Percentiles rank a stretch among this genome's conserved stretches.
Evolutionary conservation across 2,329 filamentous ascomycete species (phyloP).

Genomic region (Fusarium temperatum): DNA sequence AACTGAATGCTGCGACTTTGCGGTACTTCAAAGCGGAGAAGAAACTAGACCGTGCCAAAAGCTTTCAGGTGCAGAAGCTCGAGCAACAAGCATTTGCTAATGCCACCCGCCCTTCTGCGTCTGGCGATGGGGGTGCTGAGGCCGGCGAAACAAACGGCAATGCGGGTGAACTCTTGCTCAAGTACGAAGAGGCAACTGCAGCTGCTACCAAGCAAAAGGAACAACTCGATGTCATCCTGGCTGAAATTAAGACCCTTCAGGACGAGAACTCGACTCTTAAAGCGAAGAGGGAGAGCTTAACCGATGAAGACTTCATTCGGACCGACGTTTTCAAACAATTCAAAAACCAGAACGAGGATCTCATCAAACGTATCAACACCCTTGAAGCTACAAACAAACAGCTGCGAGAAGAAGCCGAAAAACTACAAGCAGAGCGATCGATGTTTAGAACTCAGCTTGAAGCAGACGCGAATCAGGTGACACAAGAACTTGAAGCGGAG

Average conservation of each 20-base stretch:
- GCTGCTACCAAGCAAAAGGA: conserved; percentile 85
- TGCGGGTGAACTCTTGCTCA: conserved; percentile 74
- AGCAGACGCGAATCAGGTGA: conserved; percentile 76
- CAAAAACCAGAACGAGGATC: conserved; percentile 89
- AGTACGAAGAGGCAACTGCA: conserved; percentile 80
- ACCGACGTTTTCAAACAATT: conserved; percentile 94
- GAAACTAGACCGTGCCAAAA: conserved; percentile 89
- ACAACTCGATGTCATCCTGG: conserved; percentile 81
- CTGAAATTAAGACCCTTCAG: conserved; percentile 77
- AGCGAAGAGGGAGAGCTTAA: conserved; percentile 72
- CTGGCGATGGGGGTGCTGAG: conserved; percentile 59
- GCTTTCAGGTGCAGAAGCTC: conserved; percentile 87
- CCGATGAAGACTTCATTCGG: conserved; percentile 92
- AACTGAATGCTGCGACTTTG: conserved; percentile 86
- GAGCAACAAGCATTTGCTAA: conserved; percentile 87
- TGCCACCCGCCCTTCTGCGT: conserved; percentile 59
- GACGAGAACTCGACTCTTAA: conserved; percentile 83
- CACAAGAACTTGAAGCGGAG: conserved; percentile 83
- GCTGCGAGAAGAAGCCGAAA: conserved; percentile 84
- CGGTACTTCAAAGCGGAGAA: conserved; percentile 96
- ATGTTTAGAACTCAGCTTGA: conserved; percentile 84
- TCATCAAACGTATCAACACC: conserved; percentile 91
- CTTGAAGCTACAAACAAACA: conserved; percentile 89
- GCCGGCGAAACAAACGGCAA: conserved; percentile 63
- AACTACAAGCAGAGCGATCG: conserved; percentile 84